phyloP scores from a whole-genome alignment of 805 yeast species.

The Wickerhamiella alocasiicola region DNA sequence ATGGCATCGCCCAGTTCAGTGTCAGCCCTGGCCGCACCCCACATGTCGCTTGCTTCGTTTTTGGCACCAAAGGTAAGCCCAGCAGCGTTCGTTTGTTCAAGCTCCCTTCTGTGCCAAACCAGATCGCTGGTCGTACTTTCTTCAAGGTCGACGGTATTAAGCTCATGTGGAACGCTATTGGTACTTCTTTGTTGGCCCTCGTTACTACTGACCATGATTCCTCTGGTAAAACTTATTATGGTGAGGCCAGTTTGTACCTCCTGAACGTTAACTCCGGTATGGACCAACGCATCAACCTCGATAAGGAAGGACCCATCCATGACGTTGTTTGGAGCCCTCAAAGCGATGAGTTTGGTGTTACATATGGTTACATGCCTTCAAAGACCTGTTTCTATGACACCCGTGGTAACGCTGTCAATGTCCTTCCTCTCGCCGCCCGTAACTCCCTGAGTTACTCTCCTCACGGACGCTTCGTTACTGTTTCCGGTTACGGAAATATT shows the following conservation, averaged over 20 bases:
- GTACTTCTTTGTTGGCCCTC: slow-evolving; percentile 85
- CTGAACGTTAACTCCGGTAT: slow-evolving; percentile 75
- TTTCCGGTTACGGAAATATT: slow-evolving; percentile 96
- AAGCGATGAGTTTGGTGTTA: slow-evolving; percentile 93
- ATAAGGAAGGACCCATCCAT: slow-evolving; percentile 93
- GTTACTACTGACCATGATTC: slow-evolving; percentile 95
- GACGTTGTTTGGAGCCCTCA: slow-evolving; percentile 96
- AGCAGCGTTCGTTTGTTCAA: slow-evolving; percentile 77
- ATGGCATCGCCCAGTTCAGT: slow-evolving; percentile 46
- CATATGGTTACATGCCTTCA: slow-evolving; percentile 96
- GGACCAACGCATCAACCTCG: slow-evolving; percentile 75
- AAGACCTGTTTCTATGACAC: slow-evolving; percentile 89
- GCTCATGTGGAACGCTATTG: slow-evolving; percentile 85
- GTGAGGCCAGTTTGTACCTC: slow-evolving; percentile 84
- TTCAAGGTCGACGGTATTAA: slow-evolving; percentile 93
- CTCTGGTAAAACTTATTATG: slow-evolving; percentile 87
- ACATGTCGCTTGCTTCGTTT: slow-evolving; percentile 78
- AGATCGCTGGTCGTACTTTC: slow-evolving; percentile 74
- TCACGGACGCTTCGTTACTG: slow-evolving; percentile 77
- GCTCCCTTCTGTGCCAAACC: slow-evolving; percentile 60
- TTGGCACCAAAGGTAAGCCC: slow-evolving; percentile 79
- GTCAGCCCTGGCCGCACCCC: slow-evolving; percentile 84
- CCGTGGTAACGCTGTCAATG: slow-evolving; percentile 75
- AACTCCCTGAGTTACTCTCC: slow-evolving; percentile 89
- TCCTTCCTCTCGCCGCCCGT: slow-evolving; percentile 75